These are phyloP conservation scores for Haberlea rhodopensis DNA, from an alignment of 257 asterid species.

Conservation along the genomic window DNA sequence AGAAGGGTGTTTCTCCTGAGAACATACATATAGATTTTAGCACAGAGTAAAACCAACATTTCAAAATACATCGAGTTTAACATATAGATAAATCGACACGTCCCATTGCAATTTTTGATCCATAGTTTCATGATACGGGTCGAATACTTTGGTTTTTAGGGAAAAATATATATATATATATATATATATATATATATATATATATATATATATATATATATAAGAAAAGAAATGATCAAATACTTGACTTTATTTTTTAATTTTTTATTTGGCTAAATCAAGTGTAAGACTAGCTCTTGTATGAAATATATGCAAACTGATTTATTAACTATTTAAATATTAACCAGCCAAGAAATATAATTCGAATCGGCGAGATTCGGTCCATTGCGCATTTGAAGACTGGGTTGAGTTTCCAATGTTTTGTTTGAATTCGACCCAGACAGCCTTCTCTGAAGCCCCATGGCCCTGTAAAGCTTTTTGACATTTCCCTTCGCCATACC, in stretches of 20 bases:
- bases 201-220: too few relatives aligned
- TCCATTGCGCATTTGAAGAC: constrained; percentile 21
- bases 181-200: too few relatives aligned
- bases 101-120: too few relatives aligned
- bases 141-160: too few relatives aligned
- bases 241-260: too few relatives aligned
- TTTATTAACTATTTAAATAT: background rate
- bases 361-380: constrained; percentile 20
- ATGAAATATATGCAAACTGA: background rate
- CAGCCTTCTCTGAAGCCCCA: constrained; percentile 42
- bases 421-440: constrained; percentile 19
- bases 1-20: constrained; percentile 58
- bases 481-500: constrained; percentile 52
- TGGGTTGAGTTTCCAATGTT: constrained; percentile 26
- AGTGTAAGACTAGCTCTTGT: background rate
- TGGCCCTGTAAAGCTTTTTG: constrained; percentile 37
- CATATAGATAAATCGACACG: too few relatives aligned
- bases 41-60: background rate
- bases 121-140: too few relatives aligned
- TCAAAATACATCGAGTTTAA: too few relatives aligned
- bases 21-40: background rate
- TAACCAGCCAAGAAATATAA: constrained; percentile 63
- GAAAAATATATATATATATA: too few relatives aligned
- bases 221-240: too few relatives aligned
- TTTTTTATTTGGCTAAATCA: too few relatives aligned